phyloP scores from a whole-genome alignment of 129 eudicot genomes.

The Heracleum sosnowskyi region DNA sequence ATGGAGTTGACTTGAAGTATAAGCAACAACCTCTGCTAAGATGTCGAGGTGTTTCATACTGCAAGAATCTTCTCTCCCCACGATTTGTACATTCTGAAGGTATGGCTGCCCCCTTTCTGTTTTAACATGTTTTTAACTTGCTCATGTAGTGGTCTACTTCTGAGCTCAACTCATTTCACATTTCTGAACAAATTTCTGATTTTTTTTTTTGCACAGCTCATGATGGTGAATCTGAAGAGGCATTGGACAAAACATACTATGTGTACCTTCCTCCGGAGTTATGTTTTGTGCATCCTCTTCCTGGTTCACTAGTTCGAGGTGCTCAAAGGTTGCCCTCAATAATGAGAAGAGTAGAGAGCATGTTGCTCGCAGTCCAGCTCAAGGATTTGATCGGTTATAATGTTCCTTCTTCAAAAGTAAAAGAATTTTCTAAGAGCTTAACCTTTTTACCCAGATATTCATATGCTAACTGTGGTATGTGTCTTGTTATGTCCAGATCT shows the following conservation, averaged over 20 bases:
- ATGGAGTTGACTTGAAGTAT: slow-evolving; percentile 82
- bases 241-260: slow-evolving; percentile 81
- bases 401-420: slow-evolving; percentile 71
- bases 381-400: slow-evolving; percentile 58
- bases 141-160: not conserved
- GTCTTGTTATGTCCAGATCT: slow-evolving; percentile 43
- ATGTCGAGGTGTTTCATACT: slow-evolving; percentile 97
- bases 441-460: not conserved
- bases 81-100: slow-evolving; percentile 95
- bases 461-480: not conserved
- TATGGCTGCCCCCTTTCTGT: slow-evolving; percentile 11
- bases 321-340: slow-evolving; percentile 96
- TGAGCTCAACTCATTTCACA: not conserved
- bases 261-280: slow-evolving; percentile 96
- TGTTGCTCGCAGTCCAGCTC: slow-evolving; percentile 93
- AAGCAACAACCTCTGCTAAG: slow-evolving; percentile 87
- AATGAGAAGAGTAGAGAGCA: slow-evolving; percentile 97
- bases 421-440: not conserved
- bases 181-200: slow-evolving; percentile 3
- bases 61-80: slow-evolving; percentile 98
- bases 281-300: slow-evolving; percentile 93
- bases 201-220: slow-evolving; percentile 31
- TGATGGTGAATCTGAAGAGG: slow-evolving; percentile 72
- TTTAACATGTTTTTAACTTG: not conserved
- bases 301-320: slow-evolving; percentile 86